Evolutionary conservation across 257 asterid genomes (phyloP), one percentile per base, ranked within the genome.

Genomic region (Anisodus tanguticus): DNA sequence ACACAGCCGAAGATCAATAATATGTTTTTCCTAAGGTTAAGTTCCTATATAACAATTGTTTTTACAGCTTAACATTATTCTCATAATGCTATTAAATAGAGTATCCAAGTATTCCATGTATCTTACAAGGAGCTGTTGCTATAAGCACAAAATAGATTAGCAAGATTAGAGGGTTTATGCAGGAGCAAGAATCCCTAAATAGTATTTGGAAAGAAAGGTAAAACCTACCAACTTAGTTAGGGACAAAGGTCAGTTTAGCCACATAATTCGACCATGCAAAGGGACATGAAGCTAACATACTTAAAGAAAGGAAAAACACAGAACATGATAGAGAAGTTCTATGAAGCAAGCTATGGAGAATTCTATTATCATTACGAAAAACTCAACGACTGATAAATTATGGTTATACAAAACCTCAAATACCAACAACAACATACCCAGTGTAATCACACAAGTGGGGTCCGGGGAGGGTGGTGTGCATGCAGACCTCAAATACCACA

Each of bases 1-100:
- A 26, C 15, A 13, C 0, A 13, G 47, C 22, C 1, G 13, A 76
- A 53, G 64, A 76, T 53, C 22, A 51, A 76, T 8, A 13, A 51
- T 26, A 26, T 76, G 45, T 8, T 26, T 69, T 49, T 51, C 22
- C 0, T 49, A 12, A 12, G 22, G n/a, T 31, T 7, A 49, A 76
- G 4, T 13, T 19, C 74, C 80, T 67, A 80, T 54, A 12, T 11
- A 54, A 60, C 22, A 79, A 54, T 86, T 74, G 49, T 82, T 80
- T 31, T 76, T 66, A 82, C 84, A 84, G 62, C 67, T 55, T 62
- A 58, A 68, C 60, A 59, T 59, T 10, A 64, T 45, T 57, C 66
- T 72, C 13, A 76, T 81, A 43, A 11, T 16, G 64, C 63, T 1
- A 11, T 54, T 76, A 47, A 7, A 6, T 63, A 78, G 63, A 80